Evolutionary conservation across 305 asterid genomes (phyloP), one percentile per base, ranked within the genome.

Genomic region (Fraxinus paxiana): DNA sequence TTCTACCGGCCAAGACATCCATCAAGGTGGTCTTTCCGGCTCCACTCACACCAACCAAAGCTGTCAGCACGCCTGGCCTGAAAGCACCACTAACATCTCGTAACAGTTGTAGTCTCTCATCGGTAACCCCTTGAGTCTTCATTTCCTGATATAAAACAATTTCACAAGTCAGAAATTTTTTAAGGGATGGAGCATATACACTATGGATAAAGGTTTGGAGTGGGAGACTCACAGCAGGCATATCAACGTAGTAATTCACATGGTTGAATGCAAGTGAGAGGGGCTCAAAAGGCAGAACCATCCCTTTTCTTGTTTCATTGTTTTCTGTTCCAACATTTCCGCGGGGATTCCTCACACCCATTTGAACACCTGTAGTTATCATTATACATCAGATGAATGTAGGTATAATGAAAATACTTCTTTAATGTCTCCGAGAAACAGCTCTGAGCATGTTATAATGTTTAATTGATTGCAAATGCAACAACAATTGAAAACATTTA

Each of bases 1-100:
- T 88, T 80, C 91, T 80, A 37, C 91, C 91, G 0, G 90, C 90
- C 82, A 88, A 85, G 76, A 88, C 91, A 83, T 88, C 91, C 91
- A 88, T 88, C 78, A 88, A 85, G 34, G 91, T 88, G 24, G 90
- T 88, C 86, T 88, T 88, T 87, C 91, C 91, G 48, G 91, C 91
- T 46, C 91, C 91, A 76, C 90, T 88, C 72, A 88, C 88, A 56
- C 90, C 91, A 0, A 88, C 88, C 30, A 88, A 56, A 15, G 90
- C 91, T 24, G 91, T 88, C 35, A 88, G 77, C 76, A 88, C 46
- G 2, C 91, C 90, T 1, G 90, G 91, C 86, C 91, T 80, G 69
- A 86, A 88, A 6, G 89, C 90, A 80, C 91, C 91, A 76, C 91
- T 83, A 81, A 85, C 88, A 73, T 88, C 90, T 79, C 85, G 79